Evolutionary conservation across 164 flowering plant species (phyloP), one percentile per base, ranked within the genome.

Genomic region (Vitis rotundifolia): DNA sequence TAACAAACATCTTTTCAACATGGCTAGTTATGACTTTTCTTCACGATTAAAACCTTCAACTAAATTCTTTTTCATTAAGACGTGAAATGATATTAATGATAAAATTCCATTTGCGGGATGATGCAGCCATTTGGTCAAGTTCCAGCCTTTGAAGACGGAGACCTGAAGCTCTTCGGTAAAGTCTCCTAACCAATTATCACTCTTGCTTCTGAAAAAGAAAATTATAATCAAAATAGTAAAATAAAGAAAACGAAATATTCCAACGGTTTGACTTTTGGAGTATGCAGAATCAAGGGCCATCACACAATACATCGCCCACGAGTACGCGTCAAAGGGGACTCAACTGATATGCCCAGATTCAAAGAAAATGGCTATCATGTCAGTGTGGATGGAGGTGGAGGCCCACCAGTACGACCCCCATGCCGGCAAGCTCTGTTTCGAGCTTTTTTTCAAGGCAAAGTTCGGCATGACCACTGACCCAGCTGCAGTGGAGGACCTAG

Each of bases 281-380:
- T 52, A 5, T 72, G 65, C 82, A 90, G 95, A 88, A 68, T 90
- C 95, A 49, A 87, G 95, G 73, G 93, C 95, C 18, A 86, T 90
- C 1, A 77, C 78, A 0, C 67, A 72, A 13, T 86, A 88, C 80
- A 68, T 90, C 0, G 80, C 84, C 3, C 74, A 78, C 15, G 58
- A 64, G 12, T 74, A 83, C 37, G 63, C 59, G 0, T 73, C 64
- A 15, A 75, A 79, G 50, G 95, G 92, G 13, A 80, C 84, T 5
- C 74, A 68, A 16, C 76, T 88, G 65, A 14, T 78, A 0, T 15
- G 15, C 51, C 51, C 12, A 0, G 85, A 81, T 44, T 14, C 74
- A 0, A 85, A 78, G 78, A 74, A 77, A 64, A 73, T 68, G 75
- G 89, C 89, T 0, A 31, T 58, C 0, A 13, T 75, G 0, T 10